These are phyloP conservation scores for Millerago galiae DNA, from an alignment of 805 yeast genomes.

Conservation along the genomic window DNA sequence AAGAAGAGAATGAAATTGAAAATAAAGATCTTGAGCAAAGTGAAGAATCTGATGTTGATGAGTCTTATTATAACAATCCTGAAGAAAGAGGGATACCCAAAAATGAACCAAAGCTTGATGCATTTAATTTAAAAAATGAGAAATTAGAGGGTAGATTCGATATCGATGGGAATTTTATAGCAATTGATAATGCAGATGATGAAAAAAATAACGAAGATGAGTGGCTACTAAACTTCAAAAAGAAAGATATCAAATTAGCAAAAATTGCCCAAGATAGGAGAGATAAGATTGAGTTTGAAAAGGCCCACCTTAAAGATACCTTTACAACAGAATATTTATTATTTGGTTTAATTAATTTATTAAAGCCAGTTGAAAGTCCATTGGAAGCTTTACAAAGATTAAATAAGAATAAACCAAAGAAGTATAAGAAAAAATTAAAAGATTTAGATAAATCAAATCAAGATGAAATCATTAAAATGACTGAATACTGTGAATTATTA, in stretches of 20 bases:
- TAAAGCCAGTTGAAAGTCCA: conserved; percentile 57
- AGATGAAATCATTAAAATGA: conserved; percentile 30
- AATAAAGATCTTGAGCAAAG: conserved; percentile 7
- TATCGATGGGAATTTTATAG: conserved; percentile 50
- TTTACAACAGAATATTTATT: conserved; percentile 21
- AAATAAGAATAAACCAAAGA: conserved; percentile 22
- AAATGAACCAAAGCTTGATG: conserved; percentile 43
- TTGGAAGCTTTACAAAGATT: conserved; percentile 46
- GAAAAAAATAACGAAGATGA: conserved; percentile 25
- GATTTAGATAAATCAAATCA: conserved; percentile 5
- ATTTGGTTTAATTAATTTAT: conserved; percentile 30
- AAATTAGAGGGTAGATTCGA: conserved; percentile 55
- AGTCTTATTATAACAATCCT: conserved; percentile 15
- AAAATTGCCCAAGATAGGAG: conserved; percentile 26
- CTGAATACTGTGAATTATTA: conserved; percentile 43
- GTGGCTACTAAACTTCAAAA: conserved; percentile 32
- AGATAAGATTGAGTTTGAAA: conserved; percentile 20
- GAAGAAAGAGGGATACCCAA: conserved; percentile 14
- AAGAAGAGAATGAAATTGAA: conserved; percentile 21
- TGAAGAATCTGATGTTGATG: conserved; percentile 17
- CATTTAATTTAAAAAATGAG: conserved; percentile 56
- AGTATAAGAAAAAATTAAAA: conserved; percentile 12
- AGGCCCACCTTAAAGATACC: conserved; percentile 9
- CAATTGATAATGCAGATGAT: conserved; percentile 29
- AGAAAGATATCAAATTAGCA: conserved; percentile 32